Evolutionary conservation across 768 basidiomycete genomes (phyloP), one percentile per base, ranked within the genome.

Genomic region (Termitomyces sp.): DNA sequence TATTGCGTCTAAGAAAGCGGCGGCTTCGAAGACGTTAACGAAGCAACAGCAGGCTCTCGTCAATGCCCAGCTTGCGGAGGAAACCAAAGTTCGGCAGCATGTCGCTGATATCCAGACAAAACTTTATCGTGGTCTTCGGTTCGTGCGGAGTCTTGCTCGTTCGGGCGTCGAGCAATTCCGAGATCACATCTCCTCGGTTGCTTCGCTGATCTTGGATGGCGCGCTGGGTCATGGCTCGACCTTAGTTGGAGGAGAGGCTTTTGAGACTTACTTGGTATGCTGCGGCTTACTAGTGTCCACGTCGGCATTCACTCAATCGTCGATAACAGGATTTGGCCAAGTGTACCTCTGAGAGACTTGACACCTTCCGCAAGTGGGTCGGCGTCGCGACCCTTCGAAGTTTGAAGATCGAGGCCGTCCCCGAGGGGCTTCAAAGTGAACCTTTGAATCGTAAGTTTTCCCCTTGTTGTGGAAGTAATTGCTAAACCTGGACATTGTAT

Each of bases 31-130:
- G 6, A 76, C 76, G 1, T 71, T 98, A 18, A 91, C 91, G 1
- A 98, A 94, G 68, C 87, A 89, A 58, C 93, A 97, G 58, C 86
- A 89, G 59, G 87, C 85, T 0, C 80, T 93, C n/a, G 83, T 98
- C 13, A 81, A 88, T 50, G 85, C 85, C 3, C 96, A 98, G 69
- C 77, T 96, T 5, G 82, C 83, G 33, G 91, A 91, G 62, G 97
- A 99, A 67, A 73, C 82, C 0, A 78, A 76, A 9, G 79, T 92
- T 8, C 85, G 96, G 8, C 71, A 75, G 47, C 78, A 74, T 20
- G 88, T 98, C 1, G 67, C 69, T 5, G 64, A 59, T 0, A 71
- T 91, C 18, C 84, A 89, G 61, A 69, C 72, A 0, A 74, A 73
- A 5, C 71, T 97, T 20, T 69, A 79, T 5, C 82, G 91, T 2